Conservation (phyloP, 352 stramenopile species). For the Phytophthora multivora region DNA sequence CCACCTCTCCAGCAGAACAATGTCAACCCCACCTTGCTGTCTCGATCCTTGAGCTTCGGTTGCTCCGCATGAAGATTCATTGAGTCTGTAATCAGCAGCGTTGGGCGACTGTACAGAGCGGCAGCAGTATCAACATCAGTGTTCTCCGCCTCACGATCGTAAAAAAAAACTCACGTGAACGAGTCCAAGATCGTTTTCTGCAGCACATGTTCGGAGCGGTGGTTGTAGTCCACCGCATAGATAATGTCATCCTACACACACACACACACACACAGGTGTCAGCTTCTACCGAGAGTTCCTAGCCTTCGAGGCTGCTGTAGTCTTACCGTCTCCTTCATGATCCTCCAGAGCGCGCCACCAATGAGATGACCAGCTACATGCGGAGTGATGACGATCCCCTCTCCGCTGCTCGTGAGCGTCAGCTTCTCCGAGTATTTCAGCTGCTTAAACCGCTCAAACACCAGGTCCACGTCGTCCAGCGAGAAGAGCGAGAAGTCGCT, state of each 20-base stretch:
- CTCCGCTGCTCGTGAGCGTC: constrained; percentile 81
- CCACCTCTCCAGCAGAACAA: not conserved
- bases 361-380: constrained; percentile 95
- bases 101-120: constrained; percentile 60
- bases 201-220: constrained; percentile 94
- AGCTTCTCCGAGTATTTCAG: constrained; percentile 96
- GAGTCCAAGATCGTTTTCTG: constrained; percentile 94
- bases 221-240: constrained; percentile 93
- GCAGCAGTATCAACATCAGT: not conserved
- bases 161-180: constrained; percentile 69
- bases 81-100: constrained; percentile 89
- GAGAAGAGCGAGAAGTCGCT: constrained; percentile 90
- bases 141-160: no score
- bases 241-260: constrained; percentile 90
- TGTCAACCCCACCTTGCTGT: constrained; percentile 59
- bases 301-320: not conserved
- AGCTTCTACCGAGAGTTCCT: not conserved
- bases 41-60: constrained; percentile 86
- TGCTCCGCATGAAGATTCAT: constrained; percentile 88
- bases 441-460: constrained; percentile 92
- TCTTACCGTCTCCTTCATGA: constrained; percentile 93
- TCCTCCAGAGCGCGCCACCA: constrained; percentile 93
- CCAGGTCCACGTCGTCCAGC: constrained; percentile 94
- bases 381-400: constrained; percentile 93
- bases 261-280: constrained; percentile 5